These are phyloP conservation scores for Argentina anserina DNA, from an alignment of 306 rosid genomes.

Conservation along the genomic window DNA sequence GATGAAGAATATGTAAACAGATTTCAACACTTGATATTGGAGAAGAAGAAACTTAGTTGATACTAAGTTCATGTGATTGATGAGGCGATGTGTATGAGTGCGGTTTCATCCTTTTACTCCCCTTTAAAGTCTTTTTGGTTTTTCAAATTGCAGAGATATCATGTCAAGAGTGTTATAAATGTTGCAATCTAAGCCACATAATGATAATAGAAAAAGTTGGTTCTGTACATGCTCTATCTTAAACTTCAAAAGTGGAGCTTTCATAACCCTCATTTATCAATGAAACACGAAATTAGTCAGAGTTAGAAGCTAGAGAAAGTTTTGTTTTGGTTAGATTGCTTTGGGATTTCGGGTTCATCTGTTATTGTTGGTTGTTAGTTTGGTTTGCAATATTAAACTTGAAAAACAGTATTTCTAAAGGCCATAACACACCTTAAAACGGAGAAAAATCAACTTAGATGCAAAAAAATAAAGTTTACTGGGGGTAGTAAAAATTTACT, in stretches of 20 bases:
- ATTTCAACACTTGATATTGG: constrained; percentile 54
- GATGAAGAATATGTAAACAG: constrained; percentile 45
- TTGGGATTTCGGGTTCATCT: no score
- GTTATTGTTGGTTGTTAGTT: no score
- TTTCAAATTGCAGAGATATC: background rate
- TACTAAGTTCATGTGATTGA: constrained; percentile 27
- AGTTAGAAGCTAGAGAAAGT: no score
- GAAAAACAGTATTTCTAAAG: no score
- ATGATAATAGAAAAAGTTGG: background rate
- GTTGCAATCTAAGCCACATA: background rate
- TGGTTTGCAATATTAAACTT: no score
- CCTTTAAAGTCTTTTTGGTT: background rate
- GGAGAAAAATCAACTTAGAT: no score
- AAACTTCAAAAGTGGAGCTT: background rate
- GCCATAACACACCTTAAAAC: no score
- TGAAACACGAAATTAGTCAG: background rate
- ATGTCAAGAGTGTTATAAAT: background rate
- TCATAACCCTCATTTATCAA: background rate
- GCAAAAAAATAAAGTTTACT: no score
- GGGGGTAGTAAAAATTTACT: no score
- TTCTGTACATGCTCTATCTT: background rate
- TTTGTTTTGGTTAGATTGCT: no score
- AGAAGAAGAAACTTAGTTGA: constrained; percentile 73
- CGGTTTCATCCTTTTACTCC: background rate
- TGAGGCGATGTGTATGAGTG: constrained; percentile 28